Conservation (phyloP, 805 yeast species). For the Saccharomycopsis olivae region DNA sequence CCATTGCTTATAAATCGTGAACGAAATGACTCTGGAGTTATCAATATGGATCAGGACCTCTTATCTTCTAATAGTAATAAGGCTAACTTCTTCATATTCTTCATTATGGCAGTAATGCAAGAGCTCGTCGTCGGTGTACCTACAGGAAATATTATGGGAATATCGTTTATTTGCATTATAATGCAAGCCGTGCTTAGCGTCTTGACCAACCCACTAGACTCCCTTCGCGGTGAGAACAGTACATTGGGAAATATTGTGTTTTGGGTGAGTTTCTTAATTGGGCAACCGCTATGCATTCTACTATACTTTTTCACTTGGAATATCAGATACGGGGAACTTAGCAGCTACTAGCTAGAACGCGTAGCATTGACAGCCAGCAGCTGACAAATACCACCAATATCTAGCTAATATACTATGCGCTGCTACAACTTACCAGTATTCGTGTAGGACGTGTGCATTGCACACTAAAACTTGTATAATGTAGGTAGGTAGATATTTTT, state of each 20-base stretch:
- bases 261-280: constrained; percentile 35
- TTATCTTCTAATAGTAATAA: constrained; percentile 3
- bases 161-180: constrained; percentile 34
- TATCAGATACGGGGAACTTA: constrained; percentile 20
- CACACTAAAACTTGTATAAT: too few species aligned
- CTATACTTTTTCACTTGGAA: constrained; percentile 37
- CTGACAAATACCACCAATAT: too few species aligned
- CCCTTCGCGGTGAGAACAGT: constrained; percentile 28
- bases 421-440: too few species aligned
- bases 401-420: too few species aligned
- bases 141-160: constrained; percentile 35
- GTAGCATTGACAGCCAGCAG: too few species aligned
- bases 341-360: constrained; percentile 15
- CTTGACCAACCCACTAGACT: constrained; percentile 32
- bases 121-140: constrained; percentile 37
- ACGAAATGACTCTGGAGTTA: not conserved
- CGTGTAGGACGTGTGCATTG: too few species aligned
- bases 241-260: constrained; percentile 35
- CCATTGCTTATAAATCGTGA: constrained; percentile 25
- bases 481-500: too few species aligned
- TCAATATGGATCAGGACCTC: not conserved
- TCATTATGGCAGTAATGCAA: constrained; percentile 35
- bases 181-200: constrained; percentile 33
- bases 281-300: constrained; percentile 35
- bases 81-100: constrained; percentile 29